phyloP scores from a whole-genome alignment of 306 rosid genomes.

The Argentina anserina region DNA sequence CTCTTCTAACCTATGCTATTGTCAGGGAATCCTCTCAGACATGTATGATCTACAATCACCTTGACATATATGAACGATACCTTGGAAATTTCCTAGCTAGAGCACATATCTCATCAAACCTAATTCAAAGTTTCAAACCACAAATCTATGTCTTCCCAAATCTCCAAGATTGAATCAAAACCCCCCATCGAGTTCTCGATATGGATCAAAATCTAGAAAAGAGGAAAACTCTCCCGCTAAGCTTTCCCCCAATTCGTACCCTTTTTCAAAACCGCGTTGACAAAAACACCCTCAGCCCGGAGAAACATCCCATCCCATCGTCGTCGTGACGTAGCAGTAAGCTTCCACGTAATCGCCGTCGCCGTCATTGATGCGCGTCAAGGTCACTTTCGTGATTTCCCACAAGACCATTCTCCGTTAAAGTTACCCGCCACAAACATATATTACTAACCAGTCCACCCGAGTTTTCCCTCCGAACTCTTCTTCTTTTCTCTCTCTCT shows the following conservation, averaged over 20 bases:
- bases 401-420: background rate
- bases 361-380: slow-evolving; percentile 9
- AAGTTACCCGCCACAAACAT: slow-evolving; percentile 15
- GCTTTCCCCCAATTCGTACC: background rate
- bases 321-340: background rate
- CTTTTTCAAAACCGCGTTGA: slow-evolving; percentile 3
- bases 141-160: too few relatives aligned
- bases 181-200: background rate
- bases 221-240: background rate
- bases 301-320: background rate
- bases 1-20: background rate
- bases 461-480: slow-evolving; percentile 54
- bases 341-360: slow-evolving; percentile 23
- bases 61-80: background rate
- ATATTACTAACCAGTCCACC: too few relatives aligned
- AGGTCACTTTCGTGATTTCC: slow-evolving; percentile 30
- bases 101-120: too few relatives aligned
- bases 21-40: background rate
- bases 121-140: too few relatives aligned
- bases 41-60: background rate
- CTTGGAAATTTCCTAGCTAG: background rate
- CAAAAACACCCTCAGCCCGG: background rate
- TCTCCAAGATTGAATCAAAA: too few relatives aligned
- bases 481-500: slow-evolving; percentile 14
- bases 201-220: background rate